phyloP scores from a whole-genome alignment of 306 rosid species.

The Cicer arietinum region DNA sequence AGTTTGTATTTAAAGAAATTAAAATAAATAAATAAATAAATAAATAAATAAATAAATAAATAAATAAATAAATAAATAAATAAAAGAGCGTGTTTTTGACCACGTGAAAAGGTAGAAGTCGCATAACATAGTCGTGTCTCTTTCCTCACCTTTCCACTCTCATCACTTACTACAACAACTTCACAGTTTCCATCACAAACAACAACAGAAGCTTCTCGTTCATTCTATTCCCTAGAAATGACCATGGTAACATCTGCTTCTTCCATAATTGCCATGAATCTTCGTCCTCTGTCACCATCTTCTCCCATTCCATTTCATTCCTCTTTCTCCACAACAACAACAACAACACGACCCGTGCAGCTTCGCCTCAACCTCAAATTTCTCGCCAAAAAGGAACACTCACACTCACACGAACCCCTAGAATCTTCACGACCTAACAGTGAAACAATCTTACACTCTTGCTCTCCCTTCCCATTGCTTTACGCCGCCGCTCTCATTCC shows the following conservation, averaged over 20 bases:
- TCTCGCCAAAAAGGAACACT: constrained; percentile 32
- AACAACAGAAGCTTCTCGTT: not conserved
- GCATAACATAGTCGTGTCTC: constrained; percentile 61
- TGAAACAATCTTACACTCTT: constrained; percentile 62
- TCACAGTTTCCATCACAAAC: constrained; percentile 4
- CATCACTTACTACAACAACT: constrained; percentile 18
- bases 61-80: not conserved
- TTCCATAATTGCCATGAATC: constrained; percentile 29
- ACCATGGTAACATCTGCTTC: constrained; percentile 51
- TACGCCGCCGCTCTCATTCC: constrained; percentile 71
- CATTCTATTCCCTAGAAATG: constrained; percentile 44
- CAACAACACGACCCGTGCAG: constrained; percentile 20
- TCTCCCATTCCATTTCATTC: constrained; percentile 31
- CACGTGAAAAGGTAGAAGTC: constrained; percentile 44
- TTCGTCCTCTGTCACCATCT: constrained; percentile 37
- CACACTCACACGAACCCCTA: not conserved
- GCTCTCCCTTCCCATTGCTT: constrained; percentile 73
- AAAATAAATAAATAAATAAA: too few species aligned
- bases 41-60: not conserved
- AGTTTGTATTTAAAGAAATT: too few species aligned
- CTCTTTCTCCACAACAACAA: constrained; percentile 12
- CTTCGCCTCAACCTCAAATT: constrained; percentile 39
- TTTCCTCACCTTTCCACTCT: constrained; percentile 59
- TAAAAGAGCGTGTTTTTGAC: constrained; percentile 41
- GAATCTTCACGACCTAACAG: constrained; percentile 37